A percentile compares a stretch with the other conserved stretches of the same genome.
Conservation (phyloP, 192 early-diverging fungal species). For the Entomortierella beljakovae region DNA sequence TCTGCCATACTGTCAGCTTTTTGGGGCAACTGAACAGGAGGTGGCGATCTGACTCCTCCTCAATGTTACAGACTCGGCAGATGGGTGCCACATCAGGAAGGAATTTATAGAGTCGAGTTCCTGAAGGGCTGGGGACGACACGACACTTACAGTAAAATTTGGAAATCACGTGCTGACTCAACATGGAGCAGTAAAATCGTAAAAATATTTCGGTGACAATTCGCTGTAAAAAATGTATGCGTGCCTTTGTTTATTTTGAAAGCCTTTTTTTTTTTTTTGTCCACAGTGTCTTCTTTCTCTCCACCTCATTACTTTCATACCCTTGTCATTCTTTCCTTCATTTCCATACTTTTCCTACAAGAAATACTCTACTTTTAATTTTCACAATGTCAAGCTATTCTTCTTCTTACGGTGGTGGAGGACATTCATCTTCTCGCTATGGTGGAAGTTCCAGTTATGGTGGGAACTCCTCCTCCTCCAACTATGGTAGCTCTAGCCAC, state of each 20-base stretch:
- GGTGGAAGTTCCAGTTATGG: conserved; percentile 4
- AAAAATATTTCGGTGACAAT: not conserved
- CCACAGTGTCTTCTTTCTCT: not conserved
- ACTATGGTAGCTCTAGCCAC: conserved; percentile 37
- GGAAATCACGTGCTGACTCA: no score
- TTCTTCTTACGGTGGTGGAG: conserved; percentile 38
- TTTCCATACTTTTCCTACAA: not conserved
- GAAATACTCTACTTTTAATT: not conserved
- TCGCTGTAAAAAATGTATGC: not conserved
- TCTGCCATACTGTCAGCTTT: no score
- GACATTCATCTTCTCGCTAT: conserved; percentile 36
- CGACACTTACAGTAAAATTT: no score
- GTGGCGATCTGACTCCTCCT: no score
- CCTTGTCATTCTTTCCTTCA: not conserved
- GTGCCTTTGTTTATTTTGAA: not conserved
- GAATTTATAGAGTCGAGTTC: no score
- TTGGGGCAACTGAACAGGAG: no score
- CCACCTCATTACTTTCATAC: not conserved
- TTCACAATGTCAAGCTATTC: conserved; percentile 34
- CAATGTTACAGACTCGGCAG: no score
- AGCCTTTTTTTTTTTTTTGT: conserved; percentile 10
- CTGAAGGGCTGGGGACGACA: no score
- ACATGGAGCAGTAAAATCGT: no score
- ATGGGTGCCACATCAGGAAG: no score
- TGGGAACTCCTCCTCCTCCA: conserved; percentile 22